These are phyloP conservation scores for Pelargonium hybrid DNA, from an alignment of 441 rosid species.

Conservation along the genomic window DNA sequence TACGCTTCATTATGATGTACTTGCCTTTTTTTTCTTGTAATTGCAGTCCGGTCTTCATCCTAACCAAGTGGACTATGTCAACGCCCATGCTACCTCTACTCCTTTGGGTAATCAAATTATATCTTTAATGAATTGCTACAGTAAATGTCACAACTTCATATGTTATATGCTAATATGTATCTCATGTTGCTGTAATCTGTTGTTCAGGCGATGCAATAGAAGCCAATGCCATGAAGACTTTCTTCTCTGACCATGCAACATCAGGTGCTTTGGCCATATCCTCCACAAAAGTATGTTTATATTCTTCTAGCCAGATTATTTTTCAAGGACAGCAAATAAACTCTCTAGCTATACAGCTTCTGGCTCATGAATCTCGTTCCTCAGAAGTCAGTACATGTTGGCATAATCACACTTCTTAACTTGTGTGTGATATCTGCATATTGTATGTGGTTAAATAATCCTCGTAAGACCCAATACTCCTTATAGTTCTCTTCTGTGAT, in stretches of 20 bases:
- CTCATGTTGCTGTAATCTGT: conserved; percentile 14
- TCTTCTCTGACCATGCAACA: conserved; percentile 63
- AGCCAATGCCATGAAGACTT: conserved; percentile 62
- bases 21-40: conserved; percentile 12
- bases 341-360: background rate
- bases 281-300: conserved; percentile 68
- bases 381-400: background rate
- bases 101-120: conserved; percentile 50
- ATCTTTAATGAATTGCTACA: conserved; percentile 15
- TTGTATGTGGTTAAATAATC: background rate
- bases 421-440: background rate
- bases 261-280: conserved; percentile 78
- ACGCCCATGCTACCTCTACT: conserved; percentile 95
- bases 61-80: conserved; percentile 69
- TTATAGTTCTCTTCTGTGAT: background rate
- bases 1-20: conserved; percentile 9
- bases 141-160: background rate
- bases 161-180: background rate
- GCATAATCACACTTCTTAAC: background rate
- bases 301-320: background rate
- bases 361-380: background rate
- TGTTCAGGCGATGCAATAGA: conserved; percentile 71
- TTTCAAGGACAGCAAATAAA: background rate
- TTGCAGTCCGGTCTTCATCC: conserved; percentile 70
- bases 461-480: background rate